A percentile compares a stretch with the other conserved stretches of the same genome.
Evolutionary conservation across 345 rosid species (phyloP).

Genomic region (Syzygium aromaticum): DNA sequence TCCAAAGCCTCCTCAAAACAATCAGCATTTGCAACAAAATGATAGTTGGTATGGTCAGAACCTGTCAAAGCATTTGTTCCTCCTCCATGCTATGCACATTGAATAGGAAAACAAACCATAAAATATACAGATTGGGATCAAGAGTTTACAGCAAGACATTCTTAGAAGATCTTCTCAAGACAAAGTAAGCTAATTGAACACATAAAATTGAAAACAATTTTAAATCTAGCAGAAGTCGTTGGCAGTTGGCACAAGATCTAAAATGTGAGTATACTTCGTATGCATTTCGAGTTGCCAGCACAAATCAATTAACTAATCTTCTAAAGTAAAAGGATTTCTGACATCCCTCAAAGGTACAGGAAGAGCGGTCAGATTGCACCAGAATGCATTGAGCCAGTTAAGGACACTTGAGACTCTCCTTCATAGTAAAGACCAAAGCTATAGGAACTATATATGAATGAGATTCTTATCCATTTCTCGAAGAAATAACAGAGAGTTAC

Average conservation of each 20-base stretch:
- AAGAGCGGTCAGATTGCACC: not conserved
- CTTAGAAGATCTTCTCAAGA: not conserved
- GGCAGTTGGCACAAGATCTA: not conserved
- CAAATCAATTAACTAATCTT: not conserved
- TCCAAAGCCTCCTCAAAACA: conserved; percentile 84
- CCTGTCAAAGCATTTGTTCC: conserved; percentile 75
- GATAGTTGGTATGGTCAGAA: conserved; percentile 65
- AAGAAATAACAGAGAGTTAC: not conserved
- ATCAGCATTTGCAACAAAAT: conserved; percentile 66
- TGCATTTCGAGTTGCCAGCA: not conserved
- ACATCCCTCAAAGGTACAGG: not conserved
- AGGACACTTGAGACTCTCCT: not conserved
- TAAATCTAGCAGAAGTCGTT: not conserved
- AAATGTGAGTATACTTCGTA: not conserved
- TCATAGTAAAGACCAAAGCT: not conserved
- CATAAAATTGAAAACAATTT: not conserved
- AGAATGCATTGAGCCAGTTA: not conserved
- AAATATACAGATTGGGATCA: not conserved
- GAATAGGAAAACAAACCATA: not conserved
- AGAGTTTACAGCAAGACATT: not conserved
- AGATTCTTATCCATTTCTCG: not conserved
- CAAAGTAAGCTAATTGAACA: not conserved
- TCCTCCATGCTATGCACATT: conserved; percentile 70
- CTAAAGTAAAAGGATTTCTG: not conserved
- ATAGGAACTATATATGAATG: not conserved